phyloP scores from a whole-genome alignment of 345 rosid genomes.

The Pistacia integerrima region DNA sequence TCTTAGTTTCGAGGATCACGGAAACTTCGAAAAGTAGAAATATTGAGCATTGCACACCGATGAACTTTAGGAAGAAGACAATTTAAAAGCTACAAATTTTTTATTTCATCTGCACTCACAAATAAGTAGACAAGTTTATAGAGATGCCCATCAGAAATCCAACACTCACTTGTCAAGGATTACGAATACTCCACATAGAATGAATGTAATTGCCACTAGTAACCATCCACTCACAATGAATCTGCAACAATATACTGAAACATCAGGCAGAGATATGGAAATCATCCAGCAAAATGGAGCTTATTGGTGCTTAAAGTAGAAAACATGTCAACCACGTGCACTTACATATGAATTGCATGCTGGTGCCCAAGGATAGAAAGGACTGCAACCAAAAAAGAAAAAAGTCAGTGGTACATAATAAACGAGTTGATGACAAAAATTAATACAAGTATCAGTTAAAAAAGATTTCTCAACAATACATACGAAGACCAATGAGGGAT shows the following conservation, averaged over 20 bases:
- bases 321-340: slow-evolving; percentile 1
- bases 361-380: slow-evolving; percentile 69
- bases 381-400: slow-evolving; percentile 46
- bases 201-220: slow-evolving; percentile 78
- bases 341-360: slow-evolving; percentile 83
- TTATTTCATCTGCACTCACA: slow-evolving; percentile 12
- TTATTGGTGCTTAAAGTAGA: neutral
- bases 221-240: slow-evolving; percentile 90
- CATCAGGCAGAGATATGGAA: slow-evolving; percentile 15
- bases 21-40: neutral
- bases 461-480: slow-evolving; percentile 30
- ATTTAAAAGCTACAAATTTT: neutral
- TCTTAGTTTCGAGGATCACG: neutral
- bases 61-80: neutral
- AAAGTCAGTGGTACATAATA: slow-evolving; percentile 10
- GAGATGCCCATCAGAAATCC: slow-evolving; percentile 2
- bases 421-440: slow-evolving; percentile 21
- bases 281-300: neutral
- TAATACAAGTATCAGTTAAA: neutral
- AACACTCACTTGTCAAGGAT: slow-evolving; percentile 76
- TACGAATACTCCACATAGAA: slow-evolving; percentile 82
- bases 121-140: slow-evolving; percentile 1
- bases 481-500: slow-evolving; percentile 84
- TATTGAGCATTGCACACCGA: neutral
- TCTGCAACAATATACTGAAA: slow-evolving; percentile 41